These are phyloP conservation scores for Candida sanyaensis DNA, from an alignment of 1,139 yeast species.

Conservation along the genomic window DNA sequence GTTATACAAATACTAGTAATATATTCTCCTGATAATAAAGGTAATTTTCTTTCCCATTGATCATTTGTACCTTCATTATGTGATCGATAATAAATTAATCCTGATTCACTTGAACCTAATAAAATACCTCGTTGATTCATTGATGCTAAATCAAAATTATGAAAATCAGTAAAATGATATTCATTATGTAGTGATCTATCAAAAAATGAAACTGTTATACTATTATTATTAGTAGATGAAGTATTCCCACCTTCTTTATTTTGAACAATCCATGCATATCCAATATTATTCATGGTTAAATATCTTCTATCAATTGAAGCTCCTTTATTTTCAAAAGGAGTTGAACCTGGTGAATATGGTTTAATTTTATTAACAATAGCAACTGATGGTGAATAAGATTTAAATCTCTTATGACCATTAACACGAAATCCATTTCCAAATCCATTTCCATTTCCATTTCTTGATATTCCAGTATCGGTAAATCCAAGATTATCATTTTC, in stretches of 20 bases:
- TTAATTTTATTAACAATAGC: conserved; percentile 10
- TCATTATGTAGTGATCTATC: conserved; percentile 80
- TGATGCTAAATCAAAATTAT: conserved; percentile 73
- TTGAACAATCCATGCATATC: conserved; percentile 80
- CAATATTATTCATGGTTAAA: conserved; percentile 76
- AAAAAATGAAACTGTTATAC: conserved; percentile 83
- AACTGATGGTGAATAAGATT: conserved; percentile 2
- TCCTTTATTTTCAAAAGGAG: conserved; percentile 52
- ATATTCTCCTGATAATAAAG: conserved; percentile 35
- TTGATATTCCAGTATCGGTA: conserved; percentile 11
- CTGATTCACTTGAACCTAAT: conserved; percentile 50
- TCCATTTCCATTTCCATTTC: conserved; percentile 16
- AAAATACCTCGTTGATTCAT: conserved; percentile 67
- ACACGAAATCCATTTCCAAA: conserved; percentile 8
- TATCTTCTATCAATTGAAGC: conserved; percentile 57
- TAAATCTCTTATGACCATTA: conserved; percentile 13
- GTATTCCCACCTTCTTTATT: conserved; percentile 24
- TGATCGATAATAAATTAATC: conserved; percentile 40
- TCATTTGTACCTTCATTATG: conserved; percentile 47
- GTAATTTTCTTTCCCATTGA: conserved; percentile 45
- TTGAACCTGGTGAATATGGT: conserved; percentile 76
- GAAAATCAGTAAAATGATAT: conserved; percentile 80
- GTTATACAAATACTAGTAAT: conserved; percentile 39
- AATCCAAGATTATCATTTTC: conserved; percentile 17
- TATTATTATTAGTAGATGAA: conserved; percentile 40